phyloP scores from a whole-genome alignment of 352 stramenopile genomes.

The Phytophthora ohioensis region DNA sequence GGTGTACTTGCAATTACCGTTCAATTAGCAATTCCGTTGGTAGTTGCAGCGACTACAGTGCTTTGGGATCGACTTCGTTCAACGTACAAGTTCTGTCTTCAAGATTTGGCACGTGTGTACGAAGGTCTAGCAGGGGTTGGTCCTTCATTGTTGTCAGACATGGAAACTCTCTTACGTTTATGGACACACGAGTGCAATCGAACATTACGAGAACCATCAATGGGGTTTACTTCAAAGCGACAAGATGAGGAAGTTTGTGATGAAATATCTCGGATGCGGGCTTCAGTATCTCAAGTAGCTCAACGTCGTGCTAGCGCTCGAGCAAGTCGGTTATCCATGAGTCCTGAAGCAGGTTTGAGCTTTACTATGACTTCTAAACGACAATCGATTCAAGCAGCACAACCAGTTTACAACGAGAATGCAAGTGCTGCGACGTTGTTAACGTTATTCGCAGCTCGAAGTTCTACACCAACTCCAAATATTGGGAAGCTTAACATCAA shows the following conservation, averaged over 20 bases:
- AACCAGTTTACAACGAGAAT: constrained; percentile 9
- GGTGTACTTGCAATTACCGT: constrained; percentile 26
- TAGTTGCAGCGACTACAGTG: constrained; percentile 53
- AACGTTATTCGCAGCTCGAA: constrained; percentile 34
- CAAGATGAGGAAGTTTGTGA: constrained; percentile 19
- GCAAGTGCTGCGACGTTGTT: constrained; percentile 17
- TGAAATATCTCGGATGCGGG: constrained; percentile 33
- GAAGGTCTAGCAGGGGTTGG: constrained; percentile 54
- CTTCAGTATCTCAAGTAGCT: constrained; percentile 19
- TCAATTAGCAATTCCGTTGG: constrained; percentile 29
- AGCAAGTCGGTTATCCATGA: constrained; percentile 32
- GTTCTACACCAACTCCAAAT: not conserved
- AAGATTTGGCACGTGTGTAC: constrained; percentile 61
- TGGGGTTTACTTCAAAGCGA: constrained; percentile 10
- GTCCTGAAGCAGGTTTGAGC: constrained; percentile 6
- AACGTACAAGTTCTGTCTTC: constrained; percentile 47
- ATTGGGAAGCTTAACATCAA: not conserved
- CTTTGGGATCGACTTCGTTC: constrained; percentile 61
- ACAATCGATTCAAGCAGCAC: constrained; percentile 9
- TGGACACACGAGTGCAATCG: constrained; percentile 61
- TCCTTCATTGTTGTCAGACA: constrained; percentile 45
- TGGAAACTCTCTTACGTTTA: constrained; percentile 52
- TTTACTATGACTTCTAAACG: constrained; percentile 13
- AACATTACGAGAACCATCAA: constrained; percentile 43
- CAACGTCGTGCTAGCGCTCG: constrained; percentile 40